phyloP scores from a whole-genome alignment of 257 asterid species.

The Thymus quinquecostatus region DNA sequence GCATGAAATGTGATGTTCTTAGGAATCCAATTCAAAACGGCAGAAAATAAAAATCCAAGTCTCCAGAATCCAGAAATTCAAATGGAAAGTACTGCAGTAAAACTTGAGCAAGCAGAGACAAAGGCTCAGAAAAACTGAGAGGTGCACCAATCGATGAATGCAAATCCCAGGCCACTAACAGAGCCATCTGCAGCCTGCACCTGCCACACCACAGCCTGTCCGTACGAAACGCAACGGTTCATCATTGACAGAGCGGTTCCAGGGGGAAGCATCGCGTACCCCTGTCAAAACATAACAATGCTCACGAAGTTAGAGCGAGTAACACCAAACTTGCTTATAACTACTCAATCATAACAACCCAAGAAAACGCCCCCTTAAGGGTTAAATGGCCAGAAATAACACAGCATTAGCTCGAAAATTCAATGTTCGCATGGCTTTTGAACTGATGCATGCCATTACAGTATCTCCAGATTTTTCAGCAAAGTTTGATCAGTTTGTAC shows the following conservation, averaged over 20 bases:
- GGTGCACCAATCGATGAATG: constrained; percentile 37
- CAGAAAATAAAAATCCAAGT: not conserved
- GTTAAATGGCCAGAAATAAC: not conserved
- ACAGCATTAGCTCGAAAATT: not conserved
- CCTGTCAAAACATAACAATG: constrained; percentile 21
- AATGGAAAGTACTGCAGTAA: constrained; percentile 2
- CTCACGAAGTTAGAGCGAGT: not conserved
- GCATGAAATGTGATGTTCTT: not conserved
- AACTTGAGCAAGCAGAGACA: constrained; percentile 3
- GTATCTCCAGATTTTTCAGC: not conserved
- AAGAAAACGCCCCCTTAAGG: no score
- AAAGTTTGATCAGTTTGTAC: not conserved
- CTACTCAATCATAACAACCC: no score
- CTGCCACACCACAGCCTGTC: constrained; percentile 44
- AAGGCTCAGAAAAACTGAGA: not conserved
- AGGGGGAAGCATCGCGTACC: constrained; percentile 41
- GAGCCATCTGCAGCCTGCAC: constrained; percentile 39
- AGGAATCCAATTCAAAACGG: not conserved
- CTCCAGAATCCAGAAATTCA: not conserved
- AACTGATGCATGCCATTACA: not conserved
- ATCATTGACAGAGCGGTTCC: constrained; percentile 29
- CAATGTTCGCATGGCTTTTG: not conserved
- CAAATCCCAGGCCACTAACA: constrained; percentile 30
- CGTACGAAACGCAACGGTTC: constrained; percentile 31
- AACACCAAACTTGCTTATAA: not conserved